These are phyloP conservation scores for Ceratopteris richardii DNA, from an alignment of 75 land plant genomes.

Conservation along the genomic window DNA sequence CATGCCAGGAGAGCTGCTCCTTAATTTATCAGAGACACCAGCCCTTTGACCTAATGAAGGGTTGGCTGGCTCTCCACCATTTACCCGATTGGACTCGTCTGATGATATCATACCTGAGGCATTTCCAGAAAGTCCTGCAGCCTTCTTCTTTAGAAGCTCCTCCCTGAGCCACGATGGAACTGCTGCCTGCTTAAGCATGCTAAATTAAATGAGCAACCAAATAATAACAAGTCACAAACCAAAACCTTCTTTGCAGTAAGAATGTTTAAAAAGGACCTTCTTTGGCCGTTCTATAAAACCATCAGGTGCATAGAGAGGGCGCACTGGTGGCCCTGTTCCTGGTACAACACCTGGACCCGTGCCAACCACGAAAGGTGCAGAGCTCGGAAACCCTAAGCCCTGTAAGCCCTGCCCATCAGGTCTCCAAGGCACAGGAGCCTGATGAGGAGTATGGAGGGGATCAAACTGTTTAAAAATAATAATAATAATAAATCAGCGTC, in stretches of 20 bases:
- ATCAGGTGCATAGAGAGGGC: slow-evolving; percentile 54
- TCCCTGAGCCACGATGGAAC: slow-evolving; percentile 98
- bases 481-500: no score
- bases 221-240: background rate
- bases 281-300: slow-evolving; percentile 70
- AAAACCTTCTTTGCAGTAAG: background rate
- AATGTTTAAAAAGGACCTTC: slow-evolving; percentile 39
- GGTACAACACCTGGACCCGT: slow-evolving; percentile 38
- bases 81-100: slow-evolving; percentile 33
- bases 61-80: slow-evolving; percentile 38
- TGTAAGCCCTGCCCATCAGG: slow-evolving; percentile 39
- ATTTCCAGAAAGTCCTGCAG: slow-evolving; percentile 37
- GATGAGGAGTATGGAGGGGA: slow-evolving; percentile 30
- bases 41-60: slow-evolving; percentile 28
- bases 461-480: slow-evolving; percentile 33
- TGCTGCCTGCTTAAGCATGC: slow-evolving; percentile 49
- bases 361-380: slow-evolving; percentile 42
- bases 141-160: slow-evolving; percentile 86
- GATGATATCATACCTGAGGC: slow-evolving; percentile 19
- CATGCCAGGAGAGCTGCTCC: slow-evolving; percentile 53
- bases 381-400: slow-evolving; percentile 53
- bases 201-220: background rate
- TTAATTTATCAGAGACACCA: slow-evolving; percentile 58
- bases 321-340: slow-evolving; percentile 30
- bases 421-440: slow-evolving; percentile 32